Conservation (phyloP, 2,329 filamentous ascomycete species). For the Fusarium continuum region DNA sequence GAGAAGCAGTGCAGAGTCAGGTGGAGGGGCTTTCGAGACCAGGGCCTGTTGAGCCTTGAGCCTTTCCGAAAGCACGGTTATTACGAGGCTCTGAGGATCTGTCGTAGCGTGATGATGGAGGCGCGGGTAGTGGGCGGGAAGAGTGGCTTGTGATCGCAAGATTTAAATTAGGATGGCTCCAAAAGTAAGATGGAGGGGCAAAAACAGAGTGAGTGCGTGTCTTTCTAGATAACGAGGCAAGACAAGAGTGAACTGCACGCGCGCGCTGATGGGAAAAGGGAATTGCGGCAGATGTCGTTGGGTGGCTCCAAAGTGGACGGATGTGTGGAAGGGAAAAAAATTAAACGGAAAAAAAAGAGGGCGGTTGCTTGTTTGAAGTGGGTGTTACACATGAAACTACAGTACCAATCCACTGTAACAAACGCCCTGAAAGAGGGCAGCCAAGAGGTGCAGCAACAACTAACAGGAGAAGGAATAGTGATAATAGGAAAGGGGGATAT, state of each 20-base stretch:
- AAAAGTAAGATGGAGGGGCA: constrained; percentile 24
- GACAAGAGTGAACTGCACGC: constrained; percentile 1
- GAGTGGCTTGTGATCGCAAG: constrained; percentile 39
- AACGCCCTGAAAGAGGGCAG: constrained; percentile 17
- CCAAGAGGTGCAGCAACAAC: constrained; percentile 9
- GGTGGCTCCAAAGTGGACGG: constrained; percentile 27
- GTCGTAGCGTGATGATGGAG: constrained; percentile 39
- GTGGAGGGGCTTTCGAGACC: constrained; percentile 36
- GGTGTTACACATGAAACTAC: constrained; percentile 27
- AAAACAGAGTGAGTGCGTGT: constrained; percentile 2
- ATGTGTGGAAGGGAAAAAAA: constrained; percentile 26
- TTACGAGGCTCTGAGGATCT: constrained; percentile 22
- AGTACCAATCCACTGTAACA: constrained; percentile 25
- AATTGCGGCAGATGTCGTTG: constrained; percentile 23
- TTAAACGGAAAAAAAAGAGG: constrained; percentile 28
- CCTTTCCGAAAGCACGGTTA: constrained; percentile 34
- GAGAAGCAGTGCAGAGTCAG: constrained; percentile 36
- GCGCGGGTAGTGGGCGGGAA: constrained; percentile 41
- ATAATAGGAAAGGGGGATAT: constrained; percentile 10
- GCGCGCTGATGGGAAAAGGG: constrained; percentile 12
- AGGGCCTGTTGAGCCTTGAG: constrained; percentile 31
- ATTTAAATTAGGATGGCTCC: constrained; percentile 39
- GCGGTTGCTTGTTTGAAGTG: constrained; percentile 27
- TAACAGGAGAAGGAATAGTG: constrained; percentile 14
- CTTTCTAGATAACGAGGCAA: not conserved